Base-by-base conservation (phyloP, 441 rosid species). In the Syzygium syzygioides region DNA sequence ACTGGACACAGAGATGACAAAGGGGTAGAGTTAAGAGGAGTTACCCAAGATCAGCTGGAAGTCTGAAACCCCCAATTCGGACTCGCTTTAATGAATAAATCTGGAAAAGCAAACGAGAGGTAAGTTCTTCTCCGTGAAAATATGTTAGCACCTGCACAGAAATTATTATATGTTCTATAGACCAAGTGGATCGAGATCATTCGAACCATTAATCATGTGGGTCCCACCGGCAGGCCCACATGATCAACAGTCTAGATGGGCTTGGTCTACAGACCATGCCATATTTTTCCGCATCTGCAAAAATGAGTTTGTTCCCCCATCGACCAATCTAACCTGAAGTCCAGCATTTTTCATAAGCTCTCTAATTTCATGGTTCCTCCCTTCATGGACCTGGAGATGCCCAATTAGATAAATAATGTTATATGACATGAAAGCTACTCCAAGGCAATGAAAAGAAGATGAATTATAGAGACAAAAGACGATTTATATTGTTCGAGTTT, bases 271-370 rank as follows among this genome's bases (percentile, higher is more conserved):
- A 41, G 28, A 37, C n/a, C 59, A 55, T 20, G 20, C 13, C 55
- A 37, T 71, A 71, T 12, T 37, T 71, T 37, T 71, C n/a, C 52
- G 0, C 83, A 37, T 71, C 80, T 71, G 80, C 50, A 84, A 18
- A 88, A 53, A 84, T 64, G 89, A 86, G 86, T 87, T 87, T 87
- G 56, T 28, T 89, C 41, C 19, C 55, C 55, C 50, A 34, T 87
- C 79, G 32, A 91, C 66, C 57, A 83, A 93, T 85, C 96, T 91
- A 90, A 95, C 99, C 98, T 96, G 94, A 91, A 97, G 96, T 89
- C 98, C 98, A n/a, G 97, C 97, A 91, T 94, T 94, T 93, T 97
- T 97, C 91, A 97, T 95, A 87, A 97, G 93, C 94, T 96, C 99
- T 86, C 98, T 94, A 71, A 97, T 98, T 93, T 96, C 99, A 85